Evolutionary conservation across 2,329 filamentous ascomycete species (phyloP).

Genomic region (Arthrobotrys musiformis): DNA sequence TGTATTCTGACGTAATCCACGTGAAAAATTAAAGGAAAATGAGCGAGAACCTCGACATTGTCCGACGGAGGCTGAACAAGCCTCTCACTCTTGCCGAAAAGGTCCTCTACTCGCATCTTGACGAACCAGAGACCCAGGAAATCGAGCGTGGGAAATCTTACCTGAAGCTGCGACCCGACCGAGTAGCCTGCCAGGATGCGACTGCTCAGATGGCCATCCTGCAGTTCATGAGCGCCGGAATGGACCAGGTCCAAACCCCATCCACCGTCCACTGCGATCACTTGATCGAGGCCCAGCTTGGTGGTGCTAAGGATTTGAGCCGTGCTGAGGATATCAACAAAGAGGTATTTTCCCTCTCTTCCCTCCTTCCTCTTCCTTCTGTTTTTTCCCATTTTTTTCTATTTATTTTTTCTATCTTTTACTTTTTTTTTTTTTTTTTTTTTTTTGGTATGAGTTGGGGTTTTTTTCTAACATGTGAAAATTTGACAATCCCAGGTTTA

Average conservation of each 20-base stretch:
- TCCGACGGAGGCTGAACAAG: conserved; percentile 87
- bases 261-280: conserved; percentile 98
- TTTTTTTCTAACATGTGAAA: background rate
- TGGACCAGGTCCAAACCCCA: conserved; percentile 93
- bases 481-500: conserved; percentile 71
- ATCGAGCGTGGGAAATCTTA: conserved; percentile 96
- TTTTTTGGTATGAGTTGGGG: background rate
- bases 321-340: conserved; percentile 95
- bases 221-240: conserved; percentile 99
- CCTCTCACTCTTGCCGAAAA: conserved; percentile 97
- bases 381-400: background rate
- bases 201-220: conserved; percentile 99
- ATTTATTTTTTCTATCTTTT: background rate
- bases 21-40: conserved; percentile 76
- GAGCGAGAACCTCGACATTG: conserved; percentile 94
- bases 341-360: conserved; percentile 66
- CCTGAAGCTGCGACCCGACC: conserved; percentile 94
- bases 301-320: conserved; percentile 91
- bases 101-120: conserved; percentile 98
- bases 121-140: conserved; percentile 94
- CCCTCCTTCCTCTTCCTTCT: background rate
- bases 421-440: background rate
- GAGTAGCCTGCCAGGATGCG: conserved; percentile 99
- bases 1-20: conserved; percentile 50
- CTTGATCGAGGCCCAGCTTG: conserved; percentile 96